Conservation (phyloP, 2,329 filamentous ascomycete genomes). For the Juglanconis sp. region DNA sequence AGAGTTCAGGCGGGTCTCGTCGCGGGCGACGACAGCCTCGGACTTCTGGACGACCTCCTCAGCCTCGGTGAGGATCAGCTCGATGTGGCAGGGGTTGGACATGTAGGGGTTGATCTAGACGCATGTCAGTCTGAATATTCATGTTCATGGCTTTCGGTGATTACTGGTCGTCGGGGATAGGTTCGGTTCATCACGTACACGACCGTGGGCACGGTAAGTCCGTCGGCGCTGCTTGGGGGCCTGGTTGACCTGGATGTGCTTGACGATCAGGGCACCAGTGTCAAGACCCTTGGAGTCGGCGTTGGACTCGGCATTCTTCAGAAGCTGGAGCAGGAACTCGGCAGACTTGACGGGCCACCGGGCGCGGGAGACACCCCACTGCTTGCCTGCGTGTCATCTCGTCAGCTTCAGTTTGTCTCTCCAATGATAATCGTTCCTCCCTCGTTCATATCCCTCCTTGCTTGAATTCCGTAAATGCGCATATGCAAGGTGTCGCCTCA, state of each 20-base stretch:
- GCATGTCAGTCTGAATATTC: conserved; percentile 24
- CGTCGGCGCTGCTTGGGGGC: conserved; percentile 98
- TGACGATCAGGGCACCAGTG: conserved; percentile 94
- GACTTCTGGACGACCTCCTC: conserved; percentile 95
- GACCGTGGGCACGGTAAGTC: conserved; percentile 99
- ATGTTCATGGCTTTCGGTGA: neutral
- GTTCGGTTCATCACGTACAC: conserved; percentile 65
- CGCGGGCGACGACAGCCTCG: conserved; percentile 62
- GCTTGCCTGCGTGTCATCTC: conserved; percentile 69
- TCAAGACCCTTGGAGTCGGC: conserved; percentile 96
- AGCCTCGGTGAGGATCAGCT: conserved; percentile 97
- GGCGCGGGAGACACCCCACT: conserved; percentile 95
- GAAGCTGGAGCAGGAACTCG: conserved; percentile 93
- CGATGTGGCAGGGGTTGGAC: conserved; percentile 99
- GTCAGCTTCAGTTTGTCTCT: neutral
- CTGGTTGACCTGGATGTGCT: conserved; percentile 99
- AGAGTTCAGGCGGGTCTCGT: conserved; percentile 67
- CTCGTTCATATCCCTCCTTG: no score
- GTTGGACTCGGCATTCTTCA: conserved; percentile 97
- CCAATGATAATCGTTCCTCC: no score
- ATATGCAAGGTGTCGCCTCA: neutral
- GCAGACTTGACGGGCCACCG: conserved; percentile 99
- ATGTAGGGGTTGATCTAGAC: conserved; percentile 98
- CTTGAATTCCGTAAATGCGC: no score
- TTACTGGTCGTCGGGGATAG: neutral